phyloP scores from a whole-genome alignment of 2,329 filamentous ascomycete species.

The Pseudonectria foliicola region DNA sequence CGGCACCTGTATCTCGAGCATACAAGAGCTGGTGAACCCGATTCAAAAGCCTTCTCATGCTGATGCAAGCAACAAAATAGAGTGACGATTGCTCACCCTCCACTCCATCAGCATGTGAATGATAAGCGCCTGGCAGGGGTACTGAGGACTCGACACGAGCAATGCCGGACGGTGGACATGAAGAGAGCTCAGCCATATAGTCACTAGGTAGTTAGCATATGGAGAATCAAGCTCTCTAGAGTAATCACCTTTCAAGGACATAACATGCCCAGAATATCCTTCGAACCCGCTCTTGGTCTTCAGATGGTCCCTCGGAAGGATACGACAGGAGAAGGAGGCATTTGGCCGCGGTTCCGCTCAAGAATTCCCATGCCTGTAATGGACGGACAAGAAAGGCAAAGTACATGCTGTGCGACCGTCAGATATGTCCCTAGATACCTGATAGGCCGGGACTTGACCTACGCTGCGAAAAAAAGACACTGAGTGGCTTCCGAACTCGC shows the following conservation, averaged over 20 bases:
- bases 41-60: constrained; percentile 41
- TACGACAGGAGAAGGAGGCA: constrained; percentile 43
- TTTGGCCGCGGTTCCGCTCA: constrained; percentile 41
- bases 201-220: constrained; percentile 27
- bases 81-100: constrained; percentile 42
- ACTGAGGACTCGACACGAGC: constrained; percentile 44
- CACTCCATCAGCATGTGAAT: constrained; percentile 32
- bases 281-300: constrained; percentile 40
- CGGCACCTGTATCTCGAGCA: constrained; percentile 36
- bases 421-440: constrained; percentile 15
- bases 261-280: constrained; percentile 50
- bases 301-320: constrained; percentile 24
- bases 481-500: constrained; percentile 40
- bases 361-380: constrained; percentile 45
- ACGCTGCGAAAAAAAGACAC: constrained; percentile 45
- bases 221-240: accelerated
- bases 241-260: constrained; percentile 40
- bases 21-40: constrained; percentile 44
- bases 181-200: constrained; percentile 45
- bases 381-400: constrained; percentile 43
- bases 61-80: constrained; percentile 48
- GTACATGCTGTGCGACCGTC: constrained; percentile 27
- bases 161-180: constrained; percentile 42
- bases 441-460: constrained; percentile 11
- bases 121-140: constrained; percentile 38